Conservation (phyloP, 768 basidiomycete species). For the Ramaria sp. region DNA sequence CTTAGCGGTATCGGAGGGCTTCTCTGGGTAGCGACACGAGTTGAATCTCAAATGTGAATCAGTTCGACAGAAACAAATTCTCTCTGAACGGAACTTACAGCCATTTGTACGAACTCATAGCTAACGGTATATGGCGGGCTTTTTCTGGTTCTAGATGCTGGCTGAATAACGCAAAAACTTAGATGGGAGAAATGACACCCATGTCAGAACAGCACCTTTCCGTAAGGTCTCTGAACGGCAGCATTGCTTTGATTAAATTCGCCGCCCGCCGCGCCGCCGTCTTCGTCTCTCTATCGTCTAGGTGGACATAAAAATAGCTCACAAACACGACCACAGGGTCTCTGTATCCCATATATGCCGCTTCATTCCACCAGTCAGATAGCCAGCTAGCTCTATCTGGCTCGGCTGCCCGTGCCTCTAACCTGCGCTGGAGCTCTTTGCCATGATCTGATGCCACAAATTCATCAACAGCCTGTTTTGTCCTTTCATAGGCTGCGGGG, state of each 20-base stretch:
- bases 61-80: not conserved
- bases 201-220: slow-evolving; percentile 46
- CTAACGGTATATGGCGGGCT: slow-evolving; percentile 63
- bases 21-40: slow-evolving; percentile 75
- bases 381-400: slow-evolving; percentile 68
- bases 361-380: slow-evolving; percentile 98
- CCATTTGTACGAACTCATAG: slow-evolving; percentile 95
- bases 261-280: slow-evolving; percentile 69
- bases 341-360: slow-evolving; percentile 77
- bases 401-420: slow-evolving; percentile 62
- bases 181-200: not conserved
- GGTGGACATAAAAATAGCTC: slow-evolving; percentile 91
- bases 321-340: slow-evolving; percentile 89
- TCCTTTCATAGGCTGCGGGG: slow-evolving; percentile 46
- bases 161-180: slow-evolving; percentile 23
- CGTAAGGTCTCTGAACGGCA: slow-evolving; percentile 75
- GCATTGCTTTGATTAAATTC: slow-evolving; percentile 69
- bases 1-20: slow-evolving; percentile 70
- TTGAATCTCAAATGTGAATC: slow-evolving; percentile 58
- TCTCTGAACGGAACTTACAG: slow-evolving; percentile 37
- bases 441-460: slow-evolving; percentile 67
- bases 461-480: slow-evolving; percentile 44
- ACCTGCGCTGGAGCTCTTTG: slow-evolving; percentile 62
- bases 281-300: slow-evolving; percentile 45
- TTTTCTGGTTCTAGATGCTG: slow-evolving; percentile 82